phyloP scores from a whole-genome alignment of 257 asterid genomes.

The Cynanchum wilfordii region DNA sequence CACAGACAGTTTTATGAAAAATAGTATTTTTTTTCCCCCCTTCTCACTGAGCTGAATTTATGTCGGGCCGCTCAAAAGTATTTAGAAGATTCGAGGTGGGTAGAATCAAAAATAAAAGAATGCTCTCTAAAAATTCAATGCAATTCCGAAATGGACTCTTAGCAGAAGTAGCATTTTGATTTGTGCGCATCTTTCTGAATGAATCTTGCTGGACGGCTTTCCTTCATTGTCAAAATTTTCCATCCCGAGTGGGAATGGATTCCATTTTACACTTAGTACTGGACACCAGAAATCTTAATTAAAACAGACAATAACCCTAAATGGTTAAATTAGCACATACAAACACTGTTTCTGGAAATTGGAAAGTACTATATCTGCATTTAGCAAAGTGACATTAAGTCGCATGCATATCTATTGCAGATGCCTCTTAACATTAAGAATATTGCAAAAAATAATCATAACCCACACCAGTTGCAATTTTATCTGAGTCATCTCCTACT shows the following conservation, averaged over 20 bases:
- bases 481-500: slow-evolving; percentile 34
- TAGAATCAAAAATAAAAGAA: neutral
- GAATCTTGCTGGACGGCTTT: too few species aligned
- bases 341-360: neutral
- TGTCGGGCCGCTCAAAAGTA: too few species aligned
- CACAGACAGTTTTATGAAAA: neutral
- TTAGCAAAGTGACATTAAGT: neutral
- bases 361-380: neutral
- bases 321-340: neutral
- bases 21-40: too few species aligned
- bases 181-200: neutral
- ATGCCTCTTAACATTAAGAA: neutral
- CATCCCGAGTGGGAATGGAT: neutral
- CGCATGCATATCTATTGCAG: neutral
- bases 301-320: neutral
- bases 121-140: neutral
- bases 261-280: neutral
- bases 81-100: too few species aligned
- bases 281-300: neutral
- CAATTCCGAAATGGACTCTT: neutral
- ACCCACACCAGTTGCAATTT: neutral
- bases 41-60: neutral
- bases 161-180: neutral
- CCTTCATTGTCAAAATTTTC: neutral
- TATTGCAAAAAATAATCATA: neutral